Evolutionary conservation across 192 early-diverging fungal genomes (phyloP), one percentile per base, ranked within the genome.

Genomic region (Backusella mclennaniae): DNA sequence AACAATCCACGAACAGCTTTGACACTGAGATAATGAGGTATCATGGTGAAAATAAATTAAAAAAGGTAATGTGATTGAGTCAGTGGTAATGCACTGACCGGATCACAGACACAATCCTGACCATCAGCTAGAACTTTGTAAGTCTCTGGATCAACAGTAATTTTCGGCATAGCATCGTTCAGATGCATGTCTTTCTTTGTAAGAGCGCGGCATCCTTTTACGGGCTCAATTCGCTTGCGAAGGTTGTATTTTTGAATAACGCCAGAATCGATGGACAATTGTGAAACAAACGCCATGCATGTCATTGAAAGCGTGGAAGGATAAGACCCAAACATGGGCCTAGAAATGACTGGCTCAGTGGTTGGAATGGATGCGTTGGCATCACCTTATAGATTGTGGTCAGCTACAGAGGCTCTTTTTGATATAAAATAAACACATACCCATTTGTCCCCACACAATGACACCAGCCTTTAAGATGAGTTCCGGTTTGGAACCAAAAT

Each of bases 321-420:
- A 56, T 87, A 78, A 1, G 91, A 84, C 26, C 92, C 97, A 82
- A 93, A 99, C 93, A 95, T 95, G 6, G 95, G 96, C n/a, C 96
- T 84, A 35, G 87, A 85, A 66, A 93, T 87, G 72, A 96, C 86
- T 4, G 97, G 97, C 82, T 99, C 88, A 0, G 96, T 95, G 0
- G 97, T 96, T 1, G 97, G 96, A 80, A 99, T 99, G 9, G 95
- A 96, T 1, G 92, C 97, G 74, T 98, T 97, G 63, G 96, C 95
- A 69, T 97, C 95, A 77, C 97, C 69, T 33, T 70, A 70, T 23
- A 36, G 2, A 39, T 12, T 38, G 4, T 42, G 26, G 26, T 38
- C 26, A 6, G 2, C 41, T 70, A 68, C 36, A 68, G 7, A 19
- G 1, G 33, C 17, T 41, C 12, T 11, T 14, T 6, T 44, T 42